Evolutionary conservation across 352 stramenopile genomes (phyloP).

Genomic region (Globisporangium paddicum): DNA sequence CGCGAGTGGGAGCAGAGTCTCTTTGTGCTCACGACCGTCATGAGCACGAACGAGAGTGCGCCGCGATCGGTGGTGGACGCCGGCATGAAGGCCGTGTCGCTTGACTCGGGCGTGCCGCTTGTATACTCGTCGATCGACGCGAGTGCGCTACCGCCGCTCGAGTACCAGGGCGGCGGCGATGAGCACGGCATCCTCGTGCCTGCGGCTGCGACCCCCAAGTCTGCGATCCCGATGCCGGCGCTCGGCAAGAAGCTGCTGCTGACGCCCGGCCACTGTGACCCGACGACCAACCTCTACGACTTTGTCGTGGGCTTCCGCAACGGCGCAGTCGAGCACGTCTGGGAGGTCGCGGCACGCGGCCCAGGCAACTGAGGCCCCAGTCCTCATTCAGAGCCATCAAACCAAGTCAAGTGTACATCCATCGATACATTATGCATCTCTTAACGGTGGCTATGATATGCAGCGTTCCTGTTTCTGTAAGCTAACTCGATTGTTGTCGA

Average conservation of each 20-base stretch:
- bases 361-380: slow-evolving; percentile 41
- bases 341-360: slow-evolving; percentile 47
- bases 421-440: not conserved
- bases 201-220: not conserved
- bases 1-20: slow-evolving; percentile 56
- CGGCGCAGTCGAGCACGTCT: slow-evolving; percentile 45
- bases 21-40: slow-evolving; percentile 68
- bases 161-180: slow-evolving; percentile 57
- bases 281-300: slow-evolving; percentile 78
- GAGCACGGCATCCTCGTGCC: slow-evolving; percentile 64
- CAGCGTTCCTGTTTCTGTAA: not conserved
- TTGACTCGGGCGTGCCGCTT: slow-evolving; percentile 57
- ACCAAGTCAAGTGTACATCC: slow-evolving; percentile 6
- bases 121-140: slow-evolving; percentile 40
- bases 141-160: slow-evolving; percentile 30
- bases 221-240: slow-evolving; percentile 33
- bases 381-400: not conserved
- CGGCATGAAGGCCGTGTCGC: slow-evolving; percentile 66
- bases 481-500: no score
- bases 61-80: slow-evolving; percentile 61
- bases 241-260: slow-evolving; percentile 58
- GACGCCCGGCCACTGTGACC: slow-evolving; percentile 63
- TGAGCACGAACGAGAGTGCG: slow-evolving; percentile 40
- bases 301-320: slow-evolving; percentile 57
- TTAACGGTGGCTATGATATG: slow-evolving; percentile 1